Evolutionary conservation across 2,329 filamentous ascomycete species (phyloP).

Genomic region (Phaeosphaeria sp.): DNA sequence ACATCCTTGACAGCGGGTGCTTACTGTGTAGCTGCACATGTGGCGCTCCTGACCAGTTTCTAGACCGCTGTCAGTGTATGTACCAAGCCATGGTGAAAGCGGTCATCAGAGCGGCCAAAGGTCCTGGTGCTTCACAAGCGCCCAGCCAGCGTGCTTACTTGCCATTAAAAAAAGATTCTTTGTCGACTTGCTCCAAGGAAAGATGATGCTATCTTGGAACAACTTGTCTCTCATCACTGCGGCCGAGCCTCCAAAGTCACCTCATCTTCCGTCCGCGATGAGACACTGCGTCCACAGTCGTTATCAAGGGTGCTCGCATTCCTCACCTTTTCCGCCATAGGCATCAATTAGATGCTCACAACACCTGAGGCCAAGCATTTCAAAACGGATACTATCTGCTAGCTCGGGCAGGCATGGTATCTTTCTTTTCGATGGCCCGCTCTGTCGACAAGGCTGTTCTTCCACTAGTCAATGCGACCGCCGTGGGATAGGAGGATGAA

Average conservation of each 20-base stretch:
- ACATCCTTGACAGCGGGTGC: constrained; percentile 20
- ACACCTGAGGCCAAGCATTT: not conserved
- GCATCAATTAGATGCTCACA: not conserved
- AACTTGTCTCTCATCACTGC: no score
- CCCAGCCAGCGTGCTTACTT: not conserved
- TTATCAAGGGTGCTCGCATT: not conserved
- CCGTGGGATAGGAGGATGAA: not conserved
- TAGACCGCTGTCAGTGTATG: constrained; percentile 14
- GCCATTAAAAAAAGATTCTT: not conserved
- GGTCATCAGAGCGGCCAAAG: not conserved
- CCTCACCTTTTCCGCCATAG: not conserved
- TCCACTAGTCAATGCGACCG: no score
- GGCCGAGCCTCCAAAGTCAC: not conserved
- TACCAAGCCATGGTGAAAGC: no score
- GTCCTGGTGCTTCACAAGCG: not conserved
- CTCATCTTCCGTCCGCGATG: not conserved
- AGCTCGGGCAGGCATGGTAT: not conserved
- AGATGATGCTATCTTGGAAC: no score
- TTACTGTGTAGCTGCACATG: constrained; percentile 19
- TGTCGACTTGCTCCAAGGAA: not conserved
- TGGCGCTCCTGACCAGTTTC: constrained; percentile 16
- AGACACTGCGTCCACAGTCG: not conserved
- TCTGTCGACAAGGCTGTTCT: no score
- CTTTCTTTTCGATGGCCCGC: no score
- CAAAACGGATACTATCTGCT: not conserved